Base-by-base conservation (phyloP, 2,329 filamentous ascomycete species). In the Verticillium isaacii region DNA sequence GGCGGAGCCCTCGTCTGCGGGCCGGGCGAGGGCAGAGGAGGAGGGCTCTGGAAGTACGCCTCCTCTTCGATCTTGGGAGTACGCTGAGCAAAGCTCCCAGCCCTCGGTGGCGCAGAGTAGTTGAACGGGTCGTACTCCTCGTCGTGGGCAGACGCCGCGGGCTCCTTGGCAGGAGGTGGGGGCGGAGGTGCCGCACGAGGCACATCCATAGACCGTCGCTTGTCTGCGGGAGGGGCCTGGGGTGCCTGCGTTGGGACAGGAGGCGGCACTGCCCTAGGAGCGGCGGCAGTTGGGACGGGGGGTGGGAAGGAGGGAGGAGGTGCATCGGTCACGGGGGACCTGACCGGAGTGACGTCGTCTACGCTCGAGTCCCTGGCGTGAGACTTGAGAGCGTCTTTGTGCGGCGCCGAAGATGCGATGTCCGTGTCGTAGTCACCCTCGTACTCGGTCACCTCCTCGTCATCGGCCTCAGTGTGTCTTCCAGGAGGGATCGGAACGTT, bases 371-470 rank as follows among this genome's bases (percentile, higher is more conserved):
- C 91, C 60, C 89, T 85, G 8, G 84, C 85, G 73, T 96, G 92
- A 9, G 91, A 80, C 74, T 94, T 96, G 64, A 98, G 76, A 1
- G 94, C 93, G 77, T 97, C 94, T 75, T 96, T 97, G 75, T 97
- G 92, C 61, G 91, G 92, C n/a, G 87, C 92, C 11, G 92, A 89
- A n/a, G 93, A 92, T 1, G 90, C 93, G 71, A 98, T 98, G 72
- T 98, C 95, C 7, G 95, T 98, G 69, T 98, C 95, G 72, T 98
- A 98, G 71, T 98, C 95, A 7, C 94, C 95, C 72, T 99, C 95
- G 71, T 98, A 98, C 71, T 97, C 94, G 0, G 92, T 96, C 37
- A 92, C 84, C 70, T 96, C 93, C 63, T 90, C 92, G 63, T 90
- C 89, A 15, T 89, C 88, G 36, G 90, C 89, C 29, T 78, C 83